Conservation (phyloP, 352 stramenopile genomes). For the Saprolegnia diclina region DNA sequence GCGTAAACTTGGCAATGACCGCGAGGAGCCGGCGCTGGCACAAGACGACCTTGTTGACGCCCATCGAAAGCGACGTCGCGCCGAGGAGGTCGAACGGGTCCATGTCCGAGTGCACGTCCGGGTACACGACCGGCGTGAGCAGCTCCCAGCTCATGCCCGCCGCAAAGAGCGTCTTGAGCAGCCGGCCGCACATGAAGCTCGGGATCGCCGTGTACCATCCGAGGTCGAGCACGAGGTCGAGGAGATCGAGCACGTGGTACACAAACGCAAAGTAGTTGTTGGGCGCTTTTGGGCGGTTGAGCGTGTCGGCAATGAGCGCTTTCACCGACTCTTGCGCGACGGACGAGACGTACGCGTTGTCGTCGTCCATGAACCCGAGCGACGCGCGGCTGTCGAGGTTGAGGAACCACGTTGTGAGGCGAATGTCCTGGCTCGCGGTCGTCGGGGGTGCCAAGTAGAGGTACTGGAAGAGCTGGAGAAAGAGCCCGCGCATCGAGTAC, state of each 20-base stretch:
- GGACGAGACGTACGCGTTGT: not conserved
- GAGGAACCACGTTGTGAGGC: conserved; percentile 7
- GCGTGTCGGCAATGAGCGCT: conserved; percentile 6
- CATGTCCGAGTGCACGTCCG: not conserved
- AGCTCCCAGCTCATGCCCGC: conserved; percentile 21
- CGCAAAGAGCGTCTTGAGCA: conserved; percentile 9
- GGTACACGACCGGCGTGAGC: not conserved
- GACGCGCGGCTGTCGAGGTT: not conserved
- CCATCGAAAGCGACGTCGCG: not conserved
- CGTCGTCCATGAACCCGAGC: not conserved
- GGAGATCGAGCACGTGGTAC: conserved; percentile 4
- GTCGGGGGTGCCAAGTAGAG: conserved; percentile 4
- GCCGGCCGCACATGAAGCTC: conserved; percentile 2
- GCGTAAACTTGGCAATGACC: conserved; percentile 12
- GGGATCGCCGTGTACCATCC: conserved; percentile 15
- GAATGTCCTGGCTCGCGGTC: conserved; percentile 1
- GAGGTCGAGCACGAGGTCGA: conserved; percentile 18
- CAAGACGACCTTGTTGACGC: conserved; percentile 2
- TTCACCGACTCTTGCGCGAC: conserved; percentile 3
- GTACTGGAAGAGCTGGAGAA: conserved; percentile 12
- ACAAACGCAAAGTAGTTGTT: conserved; percentile 23
- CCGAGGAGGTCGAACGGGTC: conserved; percentile 22
- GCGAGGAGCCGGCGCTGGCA: conserved; percentile 15
- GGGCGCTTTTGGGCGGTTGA: not conserved
- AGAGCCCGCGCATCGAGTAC: conserved; percentile 7